Evolutionary conservation across 1,284 basidiomycete genomes (phyloP).

Genomic region (Ustilago shanxiensis): DNA sequence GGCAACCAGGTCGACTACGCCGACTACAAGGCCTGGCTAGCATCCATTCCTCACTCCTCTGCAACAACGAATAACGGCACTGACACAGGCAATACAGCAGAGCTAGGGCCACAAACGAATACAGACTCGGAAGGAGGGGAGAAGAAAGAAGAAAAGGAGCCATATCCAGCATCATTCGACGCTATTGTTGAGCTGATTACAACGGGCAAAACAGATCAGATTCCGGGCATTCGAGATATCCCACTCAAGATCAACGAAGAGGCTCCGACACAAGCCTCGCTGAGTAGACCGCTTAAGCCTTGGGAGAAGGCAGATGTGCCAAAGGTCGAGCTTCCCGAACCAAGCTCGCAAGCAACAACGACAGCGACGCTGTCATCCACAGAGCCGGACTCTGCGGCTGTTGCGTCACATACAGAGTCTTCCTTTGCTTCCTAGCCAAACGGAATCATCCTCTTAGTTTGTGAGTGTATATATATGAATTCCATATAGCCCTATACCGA

Average conservation of each 20-base stretch:
- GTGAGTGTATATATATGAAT: constrained; percentile 4
- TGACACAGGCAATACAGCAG: background rate
- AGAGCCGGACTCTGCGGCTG: background rate
- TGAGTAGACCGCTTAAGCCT: constrained; percentile 59
- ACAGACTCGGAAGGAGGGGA: background rate
- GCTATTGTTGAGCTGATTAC: constrained; percentile 68
- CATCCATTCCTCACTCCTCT: constrained; percentile 5
- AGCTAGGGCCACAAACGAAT: background rate
- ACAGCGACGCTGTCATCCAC: too few species aligned
- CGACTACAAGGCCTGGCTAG: constrained; percentile 45
- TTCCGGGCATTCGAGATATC: constrained; percentile 65
- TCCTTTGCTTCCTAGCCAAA: constrained; percentile 6
- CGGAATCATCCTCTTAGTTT: background rate
- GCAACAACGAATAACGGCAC: background rate
- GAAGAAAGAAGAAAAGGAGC: constrained; percentile 37
- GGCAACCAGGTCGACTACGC: constrained; percentile 42
- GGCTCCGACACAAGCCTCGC: constrained; percentile 50
- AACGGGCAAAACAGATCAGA: constrained; percentile 65
- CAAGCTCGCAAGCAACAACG: constrained; percentile 5
- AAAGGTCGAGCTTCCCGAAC: constrained; percentile 1
- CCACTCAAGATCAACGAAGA: constrained; percentile 66
- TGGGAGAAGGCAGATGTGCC: constrained; percentile 53
- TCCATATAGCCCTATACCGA: background rate
- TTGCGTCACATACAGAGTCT: constrained; percentile 1
- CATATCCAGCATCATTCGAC: constrained; percentile 65